Evolutionary conservation across 371 early-diverging fungal genomes (phyloP), one percentile per base, ranked within the genome.

Genomic region (Syncephalastrum sp.): DNA sequence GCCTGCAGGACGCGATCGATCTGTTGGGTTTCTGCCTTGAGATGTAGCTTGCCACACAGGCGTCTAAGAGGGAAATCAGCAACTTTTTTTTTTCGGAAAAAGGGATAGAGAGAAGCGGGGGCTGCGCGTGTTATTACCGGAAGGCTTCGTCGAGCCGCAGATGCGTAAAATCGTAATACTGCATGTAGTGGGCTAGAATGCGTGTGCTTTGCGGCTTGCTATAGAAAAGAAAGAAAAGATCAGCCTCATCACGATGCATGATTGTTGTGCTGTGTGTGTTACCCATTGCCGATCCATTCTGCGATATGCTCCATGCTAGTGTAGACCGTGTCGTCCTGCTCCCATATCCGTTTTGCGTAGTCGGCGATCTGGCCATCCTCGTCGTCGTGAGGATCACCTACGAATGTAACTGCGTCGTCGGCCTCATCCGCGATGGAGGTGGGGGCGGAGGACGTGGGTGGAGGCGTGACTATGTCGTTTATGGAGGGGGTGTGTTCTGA

Each of bases 11-110:
- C 87, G 13, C 96, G 84, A 67, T 94, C 96, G 42, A 95, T 88
- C 49, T 88, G 86, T 64, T 97, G 97, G 3, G 96, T 84, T 74
- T 97, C 97, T 6, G 93, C 97, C 54, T 87, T 89, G 52, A 97
- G 71, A 24, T 84, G 83, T 1, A 95, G 72, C 24, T 89, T 87
- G 33, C 82, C 75, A 59, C 94, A 93, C 29, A 95, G 63, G n/a
- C 66, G 76, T 57, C 74, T 68, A 54, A 25, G 43, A 45, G 29
- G 23, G 14, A 27, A 1, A 27, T 25, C 17, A 13, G 10, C 17
- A 5, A 59, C 7, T 45, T 47, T 50, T 56, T 52, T 61, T 21
- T 25, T 10, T 43, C 23, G 42, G 21, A 16, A 42, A 27, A 21
- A 21, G 21, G 21, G 21, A 21, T 21, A 21, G 21, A 21, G 21